These are phyloP conservation scores for Axilococcus clingmanii DNA, from an alignment of 139 green algal species.

Conservation along the genomic window DNA sequence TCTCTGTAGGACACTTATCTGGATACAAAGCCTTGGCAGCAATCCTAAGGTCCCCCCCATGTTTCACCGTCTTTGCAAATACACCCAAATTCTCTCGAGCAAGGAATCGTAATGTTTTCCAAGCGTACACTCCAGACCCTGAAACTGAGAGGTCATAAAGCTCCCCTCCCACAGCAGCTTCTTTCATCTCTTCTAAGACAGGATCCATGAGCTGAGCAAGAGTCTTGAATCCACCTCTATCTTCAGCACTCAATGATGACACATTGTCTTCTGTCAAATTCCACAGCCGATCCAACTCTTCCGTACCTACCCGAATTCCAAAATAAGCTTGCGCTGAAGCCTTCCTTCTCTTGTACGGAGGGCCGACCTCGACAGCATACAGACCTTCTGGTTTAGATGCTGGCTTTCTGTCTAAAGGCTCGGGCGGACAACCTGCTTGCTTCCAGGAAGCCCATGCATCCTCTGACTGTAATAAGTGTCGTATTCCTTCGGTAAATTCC, in stretches of 20 bases:
- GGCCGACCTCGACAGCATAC: neutral
- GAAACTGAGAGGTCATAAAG: constrained; percentile 22
- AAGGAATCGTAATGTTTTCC: constrained; percentile 30
- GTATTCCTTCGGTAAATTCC: constrained; percentile 27
- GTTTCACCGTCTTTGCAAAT: constrained; percentile 7
- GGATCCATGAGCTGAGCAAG: constrained; percentile 34
- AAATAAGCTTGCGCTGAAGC: constrained; percentile 8
- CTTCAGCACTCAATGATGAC: constrained; percentile 19
- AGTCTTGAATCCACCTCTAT: constrained; percentile 26
- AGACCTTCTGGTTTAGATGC: neutral
- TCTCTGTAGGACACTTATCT: constrained; percentile 9
- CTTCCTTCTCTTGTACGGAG: constrained; percentile 11
- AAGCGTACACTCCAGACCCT: neutral
- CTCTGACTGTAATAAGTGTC: constrained; percentile 29
- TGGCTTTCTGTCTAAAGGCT: constrained; percentile 5
- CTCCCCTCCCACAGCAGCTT: constrained; percentile 8
- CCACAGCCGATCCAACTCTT: constrained; percentile 38
- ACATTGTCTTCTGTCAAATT: constrained; percentile 37
- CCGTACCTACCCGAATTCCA: constrained; percentile 19
- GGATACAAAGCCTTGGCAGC: constrained; percentile 26
- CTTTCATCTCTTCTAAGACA: constrained; percentile 35
- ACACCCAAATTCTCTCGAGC: constrained; percentile 21
- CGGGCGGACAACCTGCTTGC: constrained; percentile 16
- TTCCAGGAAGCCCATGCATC: constrained; percentile 42
- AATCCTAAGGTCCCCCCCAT: constrained; percentile 23